A percentile compares a stretch with the other conserved stretches of the same genome.
These are phyloP conservation scores for Yarrowia osloensis DNA, from an alignment of 805 yeast genomes.

Conservation along the genomic window DNA sequence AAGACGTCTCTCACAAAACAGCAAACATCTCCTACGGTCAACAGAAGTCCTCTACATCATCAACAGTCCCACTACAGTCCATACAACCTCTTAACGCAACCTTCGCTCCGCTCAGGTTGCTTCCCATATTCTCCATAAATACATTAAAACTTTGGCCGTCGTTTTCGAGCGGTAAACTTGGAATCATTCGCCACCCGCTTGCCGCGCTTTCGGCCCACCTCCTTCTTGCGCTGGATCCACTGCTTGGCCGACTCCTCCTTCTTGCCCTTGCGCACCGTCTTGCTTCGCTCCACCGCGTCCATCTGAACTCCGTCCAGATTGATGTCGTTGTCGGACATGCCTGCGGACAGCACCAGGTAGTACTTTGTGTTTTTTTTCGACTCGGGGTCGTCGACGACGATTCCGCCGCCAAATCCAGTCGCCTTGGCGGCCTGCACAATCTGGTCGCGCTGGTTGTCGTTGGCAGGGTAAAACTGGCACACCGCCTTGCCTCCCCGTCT, in stretches of 20 bases:
- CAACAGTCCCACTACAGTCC: no score
- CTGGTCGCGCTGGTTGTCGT: constrained; percentile 78
- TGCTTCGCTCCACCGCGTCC: constrained; percentile 51
- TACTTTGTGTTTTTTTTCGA: constrained; percentile 87
- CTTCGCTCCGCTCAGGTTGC: no score
- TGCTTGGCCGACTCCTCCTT: constrained; percentile 74
- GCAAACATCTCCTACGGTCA: no score
- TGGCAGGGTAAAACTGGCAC: constrained; percentile 93
- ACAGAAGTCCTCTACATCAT: no score
- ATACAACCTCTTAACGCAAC: no score
- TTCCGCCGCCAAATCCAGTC: constrained; percentile 95
- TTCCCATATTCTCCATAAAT: no score
- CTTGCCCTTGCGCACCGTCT: constrained; percentile 49
- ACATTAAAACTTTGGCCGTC: constrained; percentile 61
- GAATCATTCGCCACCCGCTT: constrained; percentile 84
- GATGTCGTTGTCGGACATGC: constrained; percentile 69
- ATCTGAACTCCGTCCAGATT: constrained; percentile 79
- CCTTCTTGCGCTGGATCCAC: constrained; percentile 88
- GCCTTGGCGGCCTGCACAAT: constrained; percentile 84
- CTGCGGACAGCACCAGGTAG: constrained; percentile 87
- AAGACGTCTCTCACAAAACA: no score
- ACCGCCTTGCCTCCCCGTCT: constrained; percentile 96
- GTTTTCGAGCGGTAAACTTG: constrained; percentile 84
- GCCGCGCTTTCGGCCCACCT: constrained; percentile 88
- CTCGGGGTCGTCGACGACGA: constrained; percentile 91